These are phyloP conservation scores for Fusarium veterinarium DNA, from an alignment of 2,329 filamentous ascomycete genomes.

Conservation along the genomic window DNA sequence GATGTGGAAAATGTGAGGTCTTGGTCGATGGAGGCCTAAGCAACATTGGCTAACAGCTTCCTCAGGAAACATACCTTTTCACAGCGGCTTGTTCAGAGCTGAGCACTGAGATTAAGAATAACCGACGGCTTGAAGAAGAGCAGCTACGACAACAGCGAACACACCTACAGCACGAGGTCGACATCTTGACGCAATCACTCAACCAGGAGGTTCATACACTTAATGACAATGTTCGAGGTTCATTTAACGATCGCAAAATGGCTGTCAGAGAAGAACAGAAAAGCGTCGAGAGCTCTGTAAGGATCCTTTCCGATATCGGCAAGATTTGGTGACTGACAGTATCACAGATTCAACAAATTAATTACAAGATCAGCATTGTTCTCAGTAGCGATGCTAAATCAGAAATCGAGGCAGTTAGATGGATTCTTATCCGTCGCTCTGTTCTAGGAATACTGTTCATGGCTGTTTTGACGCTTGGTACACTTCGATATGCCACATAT, in stretches of 20 bases:
- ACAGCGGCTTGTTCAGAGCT: constrained; percentile 93
- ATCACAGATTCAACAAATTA: constrained; percentile 85
- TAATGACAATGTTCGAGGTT: constrained; percentile 91
- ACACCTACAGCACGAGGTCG: constrained; percentile 92
- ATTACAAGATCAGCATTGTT: constrained; percentile 93
- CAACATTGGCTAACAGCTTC: constrained; percentile 23
- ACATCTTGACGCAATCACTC: constrained; percentile 86
- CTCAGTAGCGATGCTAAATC: constrained; percentile 92
- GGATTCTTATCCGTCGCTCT: constrained; percentile 78
- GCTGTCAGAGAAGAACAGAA: constrained; percentile 89
- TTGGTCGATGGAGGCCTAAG: neutral
- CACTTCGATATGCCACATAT: constrained; percentile 70
- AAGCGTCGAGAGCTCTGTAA: constrained; percentile 80
- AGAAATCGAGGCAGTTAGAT: constrained; percentile 90
- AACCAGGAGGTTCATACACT: constrained; percentile 84
- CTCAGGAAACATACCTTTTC: constrained; percentile 87
- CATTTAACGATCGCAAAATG: constrained; percentile 98
- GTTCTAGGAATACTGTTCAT: constrained; percentile 75
- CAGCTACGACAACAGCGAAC: constrained; percentile 84
- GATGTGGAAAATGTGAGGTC: constrained; percentile 81
- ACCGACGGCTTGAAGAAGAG: constrained; percentile 80
- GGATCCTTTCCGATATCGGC: constrained; percentile 42
- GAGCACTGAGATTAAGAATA: constrained; percentile 84
- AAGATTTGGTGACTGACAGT: constrained; percentile 17
- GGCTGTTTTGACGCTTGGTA: constrained; percentile 69